Evolutionary conservation across 352 stramenopile species (phyloP).

Genomic region (Thalassiosira delicatula): DNA sequence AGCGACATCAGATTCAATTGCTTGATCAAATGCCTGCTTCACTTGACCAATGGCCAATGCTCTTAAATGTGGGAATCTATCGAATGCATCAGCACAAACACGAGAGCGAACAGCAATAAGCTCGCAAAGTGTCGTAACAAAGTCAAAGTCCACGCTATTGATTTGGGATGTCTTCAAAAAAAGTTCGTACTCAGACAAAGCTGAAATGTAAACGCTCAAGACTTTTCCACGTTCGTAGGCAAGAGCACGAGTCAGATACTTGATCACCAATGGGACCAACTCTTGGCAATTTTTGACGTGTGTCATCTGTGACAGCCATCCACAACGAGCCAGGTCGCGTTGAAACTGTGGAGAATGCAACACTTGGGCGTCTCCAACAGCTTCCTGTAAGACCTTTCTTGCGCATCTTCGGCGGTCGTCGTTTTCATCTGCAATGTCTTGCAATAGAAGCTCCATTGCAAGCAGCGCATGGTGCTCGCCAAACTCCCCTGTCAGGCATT

Average conservation of each 20-base stretch:
- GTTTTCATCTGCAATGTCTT: slow-evolving; percentile 72
- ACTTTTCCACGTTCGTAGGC: slow-evolving; percentile 68
- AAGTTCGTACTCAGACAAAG: slow-evolving; percentile 57
- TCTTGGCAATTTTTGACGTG: slow-evolving; percentile 18
- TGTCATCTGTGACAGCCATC: slow-evolving; percentile 45
- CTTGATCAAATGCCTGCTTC: slow-evolving; percentile 40
- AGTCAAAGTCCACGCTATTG: slow-evolving; percentile 58
- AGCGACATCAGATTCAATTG: slow-evolving; percentile 2
- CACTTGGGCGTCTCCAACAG: slow-evolving; percentile 42
- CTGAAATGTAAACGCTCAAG: slow-evolving; percentile 63
- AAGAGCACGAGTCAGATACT: slow-evolving; percentile 54
- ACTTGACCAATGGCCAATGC: slow-evolving; percentile 54
- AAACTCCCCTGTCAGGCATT: slow-evolving; percentile 70
- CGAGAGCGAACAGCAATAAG: slow-evolving; percentile 69
- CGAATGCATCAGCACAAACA: slow-evolving; percentile 69
- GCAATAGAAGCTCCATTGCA: slow-evolving; percentile 75
- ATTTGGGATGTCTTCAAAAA: slow-evolving; percentile 44
- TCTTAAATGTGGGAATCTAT: slow-evolving; percentile 67
- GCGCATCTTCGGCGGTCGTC: slow-evolving; percentile 68
- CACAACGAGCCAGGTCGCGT: slow-evolving; percentile 26
- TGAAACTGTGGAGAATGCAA: slow-evolving; percentile 3
- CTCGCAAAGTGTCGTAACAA: slow-evolving; percentile 63
- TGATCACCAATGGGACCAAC: slow-evolving; percentile 49
- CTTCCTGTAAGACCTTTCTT: slow-evolving; percentile 74
- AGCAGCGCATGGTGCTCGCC: slow-evolving; percentile 64